phyloP scores from a whole-genome alignment of 352 stramenopile species.

The Globisporangium radiosum region DNA sequence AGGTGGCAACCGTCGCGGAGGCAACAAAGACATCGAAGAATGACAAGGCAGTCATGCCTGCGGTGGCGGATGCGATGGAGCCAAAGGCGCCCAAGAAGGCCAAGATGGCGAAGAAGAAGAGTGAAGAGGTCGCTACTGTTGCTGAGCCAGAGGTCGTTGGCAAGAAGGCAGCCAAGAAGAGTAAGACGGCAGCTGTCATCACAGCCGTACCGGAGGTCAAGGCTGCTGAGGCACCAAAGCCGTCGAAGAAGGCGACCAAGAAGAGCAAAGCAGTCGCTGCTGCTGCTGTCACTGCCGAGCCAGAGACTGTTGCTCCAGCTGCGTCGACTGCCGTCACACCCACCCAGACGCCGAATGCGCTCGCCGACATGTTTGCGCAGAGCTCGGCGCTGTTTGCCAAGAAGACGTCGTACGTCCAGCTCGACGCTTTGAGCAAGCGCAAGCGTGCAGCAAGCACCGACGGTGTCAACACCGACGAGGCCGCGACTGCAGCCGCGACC shows the following conservation, averaged over 20 bases:
- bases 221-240: neutral
- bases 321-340: too few species aligned
- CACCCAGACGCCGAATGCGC: constrained; percentile 10
- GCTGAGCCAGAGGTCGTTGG: too few species aligned
- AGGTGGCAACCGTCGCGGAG: neutral
- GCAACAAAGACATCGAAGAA: neutral
- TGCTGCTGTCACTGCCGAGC: neutral
- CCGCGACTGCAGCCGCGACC: too few species aligned
- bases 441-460: constrained; percentile 9
- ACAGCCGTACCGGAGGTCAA: neutral
- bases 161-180: too few species aligned
- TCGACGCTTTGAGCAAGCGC: constrained; percentile 8
- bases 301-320: too few species aligned
- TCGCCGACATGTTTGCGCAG: constrained; percentile 53
- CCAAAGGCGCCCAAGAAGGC: constrained; percentile 17
- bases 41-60: neutral
- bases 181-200: too few species aligned
- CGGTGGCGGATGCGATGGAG: neutral
- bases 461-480: constrained; percentile 12
- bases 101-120: constrained; percentile 9
- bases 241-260: neutral
- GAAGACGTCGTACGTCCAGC: constrained; percentile 44
- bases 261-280: neutral
- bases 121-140: too few species aligned
- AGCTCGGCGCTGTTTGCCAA: constrained; percentile 60